Conservation (phyloP, 495 filamentous ascomycete genomes). For the Aspergillus biplanus region DNA sequence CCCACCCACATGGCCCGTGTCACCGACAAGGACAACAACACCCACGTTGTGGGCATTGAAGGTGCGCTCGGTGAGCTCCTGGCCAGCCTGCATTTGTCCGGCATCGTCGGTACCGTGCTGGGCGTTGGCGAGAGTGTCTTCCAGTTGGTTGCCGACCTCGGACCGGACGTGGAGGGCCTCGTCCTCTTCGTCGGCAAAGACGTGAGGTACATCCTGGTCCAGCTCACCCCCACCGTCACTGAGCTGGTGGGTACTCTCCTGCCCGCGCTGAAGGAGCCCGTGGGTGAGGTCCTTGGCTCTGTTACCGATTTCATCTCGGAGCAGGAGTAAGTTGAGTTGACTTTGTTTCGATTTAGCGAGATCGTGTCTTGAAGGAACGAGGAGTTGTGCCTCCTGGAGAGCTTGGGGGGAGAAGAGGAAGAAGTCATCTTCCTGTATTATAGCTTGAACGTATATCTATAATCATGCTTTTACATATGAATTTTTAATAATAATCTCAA, state of each 20-base stretch:
- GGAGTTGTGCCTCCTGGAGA: conserved; percentile 6
- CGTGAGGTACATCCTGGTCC: conserved; percentile 23
- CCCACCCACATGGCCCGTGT: not conserved
- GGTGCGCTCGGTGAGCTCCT: conserved; percentile 3
- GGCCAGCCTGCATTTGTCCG: not conserved
- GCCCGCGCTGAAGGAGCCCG: conserved; percentile 19
- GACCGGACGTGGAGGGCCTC: conserved; percentile 23
- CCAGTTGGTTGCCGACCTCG: conserved; percentile 19
- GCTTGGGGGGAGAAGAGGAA: not conserved
- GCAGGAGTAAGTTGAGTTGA: too few relatives aligned
- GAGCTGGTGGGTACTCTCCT: conserved; percentile 24
- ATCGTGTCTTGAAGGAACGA: conserved; percentile 8
- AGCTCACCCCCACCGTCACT: conserved; percentile 26
- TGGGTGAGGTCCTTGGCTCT: conserved; percentile 17
- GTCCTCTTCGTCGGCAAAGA: conserved; percentile 26
- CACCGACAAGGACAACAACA: not conserved
- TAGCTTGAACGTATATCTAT: conserved; percentile 16
- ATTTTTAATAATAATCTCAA: not conserved
- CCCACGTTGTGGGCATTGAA: conserved; percentile 1
- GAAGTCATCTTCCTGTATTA: conserved; percentile 19
- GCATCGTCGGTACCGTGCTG: conserved; percentile 11
- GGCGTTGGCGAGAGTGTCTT: conserved; percentile 16
- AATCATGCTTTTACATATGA: not conserved
- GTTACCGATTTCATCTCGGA: too few relatives aligned
- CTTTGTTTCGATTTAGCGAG: conserved; percentile 4